Conservation (phyloP, 2,329 filamentous ascomycete genomes). For the Colletotrichum truncatum region DNA sequence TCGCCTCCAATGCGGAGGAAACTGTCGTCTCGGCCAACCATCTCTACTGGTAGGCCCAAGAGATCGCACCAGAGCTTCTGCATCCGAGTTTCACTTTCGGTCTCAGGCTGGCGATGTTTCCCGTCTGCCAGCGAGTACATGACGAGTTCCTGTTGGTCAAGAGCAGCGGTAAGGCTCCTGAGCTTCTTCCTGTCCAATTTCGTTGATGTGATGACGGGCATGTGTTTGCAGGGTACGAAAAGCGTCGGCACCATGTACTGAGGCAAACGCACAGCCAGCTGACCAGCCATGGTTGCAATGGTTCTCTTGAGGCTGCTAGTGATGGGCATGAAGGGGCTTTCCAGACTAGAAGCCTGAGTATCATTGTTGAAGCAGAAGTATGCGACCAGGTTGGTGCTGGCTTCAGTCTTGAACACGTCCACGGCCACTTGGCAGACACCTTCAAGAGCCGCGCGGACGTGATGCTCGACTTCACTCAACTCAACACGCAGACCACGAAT, state of each 20-base stretch:
- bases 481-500: slow-evolving; percentile 5
- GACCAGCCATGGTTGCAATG: too few species aligned
- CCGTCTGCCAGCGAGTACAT: too few species aligned
- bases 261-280: slow-evolving; percentile 13
- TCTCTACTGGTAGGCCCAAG: too few species aligned
- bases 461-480: slow-evolving; percentile 5
- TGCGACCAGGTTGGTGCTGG: too few species aligned
- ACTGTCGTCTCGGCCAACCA: too few species aligned
- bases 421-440: background rate
- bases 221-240: slow-evolving; percentile 17
- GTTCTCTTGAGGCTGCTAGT: too few species aligned
- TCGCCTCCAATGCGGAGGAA: slow-evolving; percentile 64
- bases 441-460: background rate
- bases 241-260: slow-evolving; percentile 34
- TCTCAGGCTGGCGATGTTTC: background rate
- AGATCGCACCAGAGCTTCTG: background rate
- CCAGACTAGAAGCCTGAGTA: too few species aligned
- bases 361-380: too few species aligned
- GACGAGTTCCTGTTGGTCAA: too few species aligned
- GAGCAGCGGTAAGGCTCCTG: too few species aligned
- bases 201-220: slow-evolving; percentile 30
- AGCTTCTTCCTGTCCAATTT: slow-evolving; percentile 30
- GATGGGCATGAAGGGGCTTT: too few species aligned
- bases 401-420: too few species aligned
- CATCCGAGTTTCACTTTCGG: background rate